phyloP scores from a whole-genome alignment of 2,329 filamentous ascomycete species.

The Aspergillus sp. region DNA sequence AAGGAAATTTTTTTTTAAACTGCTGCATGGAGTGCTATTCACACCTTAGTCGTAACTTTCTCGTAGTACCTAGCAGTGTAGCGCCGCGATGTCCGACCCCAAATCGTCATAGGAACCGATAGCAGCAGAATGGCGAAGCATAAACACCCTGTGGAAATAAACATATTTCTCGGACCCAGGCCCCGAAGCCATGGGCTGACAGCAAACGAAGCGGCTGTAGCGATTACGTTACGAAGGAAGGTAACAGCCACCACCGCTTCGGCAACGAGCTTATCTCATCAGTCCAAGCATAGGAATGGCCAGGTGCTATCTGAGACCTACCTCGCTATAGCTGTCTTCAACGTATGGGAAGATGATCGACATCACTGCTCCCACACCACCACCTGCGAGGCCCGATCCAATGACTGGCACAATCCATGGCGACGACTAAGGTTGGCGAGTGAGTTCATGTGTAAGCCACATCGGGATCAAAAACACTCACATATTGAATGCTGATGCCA shows the following conservation, averaged over 20 bases:
- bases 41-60: too few species aligned
- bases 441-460: background rate
- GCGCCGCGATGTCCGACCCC: conserved; percentile 2
- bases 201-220: conserved; percentile 2
- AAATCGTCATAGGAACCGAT: conserved; percentile 5
- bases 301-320: background rate
- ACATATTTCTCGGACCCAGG: conserved; percentile 6
- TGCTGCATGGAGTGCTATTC: too few species aligned
- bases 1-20: too few species aligned
- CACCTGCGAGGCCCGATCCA: conserved; percentile 6
- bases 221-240: conserved; percentile 3
- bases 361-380: conserved; percentile 3
- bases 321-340: conserved; percentile 8
- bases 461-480: background rate
- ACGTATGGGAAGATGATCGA: conserved; percentile 6
- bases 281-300: too few species aligned
- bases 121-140: conserved; percentile 1
- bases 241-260: conserved; percentile 2
- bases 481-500: conserved; percentile 3
- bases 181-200: conserved; percentile 5
- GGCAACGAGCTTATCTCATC: conserved; percentile 5
- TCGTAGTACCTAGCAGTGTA: conserved; percentile 3
- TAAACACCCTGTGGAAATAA: conserved; percentile 2
- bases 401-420: conserved; percentile 6
- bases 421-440: background rate